Base-by-base conservation (phyloP, 805 yeast species). In the Henningerozyma blattae region DNA sequence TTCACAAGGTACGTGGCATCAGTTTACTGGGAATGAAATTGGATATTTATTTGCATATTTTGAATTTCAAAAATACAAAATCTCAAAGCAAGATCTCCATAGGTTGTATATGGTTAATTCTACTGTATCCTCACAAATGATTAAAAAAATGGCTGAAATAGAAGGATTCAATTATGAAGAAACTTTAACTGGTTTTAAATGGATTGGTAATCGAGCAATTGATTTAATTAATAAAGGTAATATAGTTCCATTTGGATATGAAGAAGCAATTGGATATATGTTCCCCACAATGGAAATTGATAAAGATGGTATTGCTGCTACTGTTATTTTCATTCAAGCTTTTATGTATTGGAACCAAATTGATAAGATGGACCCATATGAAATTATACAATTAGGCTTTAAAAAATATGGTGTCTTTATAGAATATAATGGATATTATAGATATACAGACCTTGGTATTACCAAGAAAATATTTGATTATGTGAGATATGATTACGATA, bases 181-280 rank as follows among this genome's bases (percentile, higher is more conserved):
- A 41, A 89, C 97, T 0, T 65, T 89, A 36, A 89, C 97, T 1
- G 98, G 98, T 1, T 89, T 89, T 64, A 89, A 89, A 59, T 89
- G 98, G 98, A 78, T 89, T 25, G 98, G 97, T 3, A 89, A 89
- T 51, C 71, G 74, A 42, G 91, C 95, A 2, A 72, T 79, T 24
- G 81, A 77, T 6, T 61, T 83, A 32, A 85, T 80, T 42, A 40
- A 50, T 0, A 52, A 69, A 29, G 94, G 94, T 0, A 73, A 50
- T 46, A 41, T 34, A 4, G 94, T 87, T 1, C 94, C 95, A 0
- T 86, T 89, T 61, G 96, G 83, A 0, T 89, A 70, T 52, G 98
- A 89, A 56, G 98, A 89, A 52, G 97, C 97, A 2, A 80, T 89
- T 43, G 98, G 98, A 2, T 89, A 74, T 60, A 84, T 89, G 96